Conservation (phyloP, 345 rosid species). For the Arabidopsis suecica region DNA sequence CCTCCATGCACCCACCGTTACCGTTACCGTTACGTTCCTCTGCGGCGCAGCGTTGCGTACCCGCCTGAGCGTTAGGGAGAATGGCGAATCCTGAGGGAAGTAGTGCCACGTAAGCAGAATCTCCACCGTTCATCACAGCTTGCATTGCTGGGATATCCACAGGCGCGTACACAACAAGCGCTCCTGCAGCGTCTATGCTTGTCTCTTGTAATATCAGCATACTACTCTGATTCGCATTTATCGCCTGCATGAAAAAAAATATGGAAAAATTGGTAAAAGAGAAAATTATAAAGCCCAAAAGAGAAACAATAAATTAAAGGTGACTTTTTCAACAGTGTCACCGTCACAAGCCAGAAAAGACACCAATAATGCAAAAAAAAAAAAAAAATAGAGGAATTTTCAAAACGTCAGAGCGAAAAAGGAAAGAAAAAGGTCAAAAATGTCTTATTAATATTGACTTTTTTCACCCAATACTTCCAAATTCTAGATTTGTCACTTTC, state of each 20-base stretch:
- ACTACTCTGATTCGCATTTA: conserved; percentile 89
- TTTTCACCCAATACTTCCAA: conserved; percentile 46
- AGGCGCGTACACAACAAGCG: conserved; percentile 98
- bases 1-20: conserved; percentile 48
- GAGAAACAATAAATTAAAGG: conserved; percentile 1
- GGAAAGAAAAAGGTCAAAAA: conserved; percentile 49
- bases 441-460: conserved; percentile 69
- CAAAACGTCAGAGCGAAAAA: conserved; percentile 24
- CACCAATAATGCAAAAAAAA: conserved; percentile 12
- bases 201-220: conserved; percentile 98
- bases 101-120: conserved; percentile 91
- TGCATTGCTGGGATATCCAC: conserved; percentile 98
- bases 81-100: conserved; percentile 94
- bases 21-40: conserved; percentile 41
- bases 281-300: background rate
- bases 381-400: background rate
- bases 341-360: conserved; percentile 8
- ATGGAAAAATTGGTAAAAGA: background rate
- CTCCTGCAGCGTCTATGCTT: conserved; percentile 90
- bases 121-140: conserved; percentile 95
- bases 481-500: conserved; percentile 46
- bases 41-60: conserved; percentile 14
- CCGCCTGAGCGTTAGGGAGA: conserved; percentile 58
- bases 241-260: conserved; percentile 55
- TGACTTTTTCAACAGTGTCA: conserved; percentile 29